These are phyloP conservation scores for Pueraria montana DNA, from an alignment of 306 rosid genomes.

Conservation along the genomic window DNA sequence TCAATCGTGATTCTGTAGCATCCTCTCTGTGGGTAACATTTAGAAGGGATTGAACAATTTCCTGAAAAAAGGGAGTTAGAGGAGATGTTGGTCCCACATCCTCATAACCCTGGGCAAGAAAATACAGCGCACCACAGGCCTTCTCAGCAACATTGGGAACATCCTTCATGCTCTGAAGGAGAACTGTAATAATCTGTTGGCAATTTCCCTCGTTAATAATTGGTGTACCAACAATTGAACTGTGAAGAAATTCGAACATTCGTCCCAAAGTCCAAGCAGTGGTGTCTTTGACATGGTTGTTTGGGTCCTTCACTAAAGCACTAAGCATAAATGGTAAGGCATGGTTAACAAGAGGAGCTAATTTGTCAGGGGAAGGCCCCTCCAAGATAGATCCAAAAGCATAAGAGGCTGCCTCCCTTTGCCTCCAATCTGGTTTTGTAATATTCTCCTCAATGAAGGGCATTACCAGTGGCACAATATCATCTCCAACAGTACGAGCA, in stretches of 20 bases:
- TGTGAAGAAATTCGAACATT: slow-evolving; percentile 91
- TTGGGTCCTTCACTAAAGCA: slow-evolving; percentile 80
- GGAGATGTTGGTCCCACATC: slow-evolving; percentile 75
- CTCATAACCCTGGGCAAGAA: slow-evolving; percentile 91
- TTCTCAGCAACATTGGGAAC: slow-evolving; percentile 96
- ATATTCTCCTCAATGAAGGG: slow-evolving; percentile 92
- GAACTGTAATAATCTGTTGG: slow-evolving; percentile 86
- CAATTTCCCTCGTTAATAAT: slow-evolving; percentile 80
- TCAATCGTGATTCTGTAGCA: slow-evolving; percentile 85
- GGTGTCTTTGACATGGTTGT: slow-evolving; percentile 94
- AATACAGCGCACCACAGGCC: slow-evolving; percentile 95
- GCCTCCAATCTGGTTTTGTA: slow-evolving; percentile 93
- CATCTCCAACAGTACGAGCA: slow-evolving; percentile 92
- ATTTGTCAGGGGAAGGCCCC: slow-evolving; percentile 86
- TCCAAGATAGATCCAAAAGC: slow-evolving; percentile 96
- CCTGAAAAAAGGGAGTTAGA: slow-evolving; percentile 81
- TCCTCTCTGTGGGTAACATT: slow-evolving; percentile 85
- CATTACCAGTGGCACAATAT: slow-evolving; percentile 82
- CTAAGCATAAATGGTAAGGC: slow-evolving; percentile 82
- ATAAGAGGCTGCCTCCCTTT: slow-evolving; percentile 92
- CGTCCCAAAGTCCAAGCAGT: slow-evolving; percentile 97
- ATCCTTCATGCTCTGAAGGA: slow-evolving; percentile 94
- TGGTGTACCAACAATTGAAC: slow-evolving; percentile 75
- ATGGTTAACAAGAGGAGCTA: slow-evolving; percentile 75
- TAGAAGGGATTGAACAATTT: slow-evolving; percentile 83